Percentiles rank a stretch among this genome's conserved stretches.
phyloP scores from a whole-genome alignment of 148 eudicot species.

The Spergularia marina region DNA sequence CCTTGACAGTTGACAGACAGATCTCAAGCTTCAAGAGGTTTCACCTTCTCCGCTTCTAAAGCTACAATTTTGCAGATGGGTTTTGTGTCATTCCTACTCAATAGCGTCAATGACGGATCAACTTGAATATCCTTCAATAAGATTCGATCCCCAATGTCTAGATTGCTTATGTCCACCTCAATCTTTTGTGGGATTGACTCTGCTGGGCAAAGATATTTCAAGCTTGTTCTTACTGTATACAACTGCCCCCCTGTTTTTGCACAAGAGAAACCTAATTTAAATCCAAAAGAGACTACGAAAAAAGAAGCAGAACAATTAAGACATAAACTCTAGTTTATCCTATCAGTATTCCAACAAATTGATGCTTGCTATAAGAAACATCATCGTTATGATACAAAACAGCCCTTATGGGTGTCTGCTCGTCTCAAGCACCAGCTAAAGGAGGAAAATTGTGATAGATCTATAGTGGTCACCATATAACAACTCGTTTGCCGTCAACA shows the following conservation, averaged over 20 bases:
- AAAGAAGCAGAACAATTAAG: not conserved
- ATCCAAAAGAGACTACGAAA: not conserved
- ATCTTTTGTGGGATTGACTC: slow-evolving; percentile 79
- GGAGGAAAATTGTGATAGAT: too few species aligned
- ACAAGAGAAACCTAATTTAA: slow-evolving; percentile 9
- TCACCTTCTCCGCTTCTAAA: slow-evolving; percentile 21
- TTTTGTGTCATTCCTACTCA: slow-evolving; percentile 52
- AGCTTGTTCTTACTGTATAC: slow-evolving; percentile 48
- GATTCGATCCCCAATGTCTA: slow-evolving; percentile 71
- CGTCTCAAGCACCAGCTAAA: too few species aligned
- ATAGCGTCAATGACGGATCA: slow-evolving; percentile 66
- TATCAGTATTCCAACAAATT: not conserved
- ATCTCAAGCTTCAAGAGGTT: slow-evolving; percentile 22
- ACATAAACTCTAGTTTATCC: not conserved
- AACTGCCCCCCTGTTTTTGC: slow-evolving; percentile 63
- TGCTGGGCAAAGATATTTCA: slow-evolving; percentile 75
- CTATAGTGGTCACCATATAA: too few species aligned
- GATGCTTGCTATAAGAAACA: not conserved
- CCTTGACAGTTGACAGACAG: slow-evolving; percentile 2
- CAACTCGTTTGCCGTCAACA: too few species aligned
- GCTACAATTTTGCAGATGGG: slow-evolving; percentile 72
- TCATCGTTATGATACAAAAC: not conserved
- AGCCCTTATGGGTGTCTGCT: too few species aligned
- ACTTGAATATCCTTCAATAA: slow-evolving; percentile 56
- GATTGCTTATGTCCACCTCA: slow-evolving; percentile 80